Conservation (phyloP, 352 stramenopile species). For the Globisporangium radiosum region DNA sequence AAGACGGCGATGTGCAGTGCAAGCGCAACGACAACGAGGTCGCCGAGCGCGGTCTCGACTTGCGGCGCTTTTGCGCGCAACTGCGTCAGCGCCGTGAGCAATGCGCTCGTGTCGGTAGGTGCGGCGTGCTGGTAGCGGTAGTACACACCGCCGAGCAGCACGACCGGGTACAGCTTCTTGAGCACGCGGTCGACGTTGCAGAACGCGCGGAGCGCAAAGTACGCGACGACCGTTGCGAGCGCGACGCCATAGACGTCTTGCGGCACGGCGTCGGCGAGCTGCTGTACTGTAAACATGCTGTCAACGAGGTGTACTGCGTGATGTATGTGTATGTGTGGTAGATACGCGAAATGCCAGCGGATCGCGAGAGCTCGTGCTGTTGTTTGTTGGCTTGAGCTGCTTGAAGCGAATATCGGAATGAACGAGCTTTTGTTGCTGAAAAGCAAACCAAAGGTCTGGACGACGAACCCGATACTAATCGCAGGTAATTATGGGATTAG, state of each 20-base stretch:
- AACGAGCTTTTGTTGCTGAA: not conserved
- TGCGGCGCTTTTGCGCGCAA: slow-evolving; percentile 11
- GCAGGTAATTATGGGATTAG: not conserved
- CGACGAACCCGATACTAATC: not conserved
- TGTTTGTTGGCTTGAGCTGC: not conserved
- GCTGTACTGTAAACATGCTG: slow-evolving; percentile 20
- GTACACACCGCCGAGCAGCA: slow-evolving; percentile 41
- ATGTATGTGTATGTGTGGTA: not conserved
- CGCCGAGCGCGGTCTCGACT: slow-evolving; percentile 14
- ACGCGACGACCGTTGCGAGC: slow-evolving; percentile 35
- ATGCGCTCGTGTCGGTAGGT: not conserved
- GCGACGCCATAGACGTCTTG: slow-evolving; percentile 28
- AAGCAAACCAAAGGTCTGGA: too few relatives aligned
- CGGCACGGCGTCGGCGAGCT: slow-evolving; percentile 18
- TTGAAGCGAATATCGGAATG: slow-evolving; percentile 10
- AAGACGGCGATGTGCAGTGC: slow-evolving; percentile 21
- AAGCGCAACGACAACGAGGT: slow-evolving; percentile 6
- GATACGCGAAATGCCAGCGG: not conserved
- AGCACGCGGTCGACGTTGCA: slow-evolving; percentile 68
- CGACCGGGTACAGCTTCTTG: slow-evolving; percentile 42
- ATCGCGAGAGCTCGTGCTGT: not conserved
- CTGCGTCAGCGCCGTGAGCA: slow-evolving; percentile 13
- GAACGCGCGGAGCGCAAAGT: slow-evolving; percentile 54
- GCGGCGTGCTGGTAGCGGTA: slow-evolving; percentile 34
- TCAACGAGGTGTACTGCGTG: too few relatives aligned